phyloP scores from a whole-genome alignment of 345 rosid species.

The Microthlaspi erraticum region DNA sequence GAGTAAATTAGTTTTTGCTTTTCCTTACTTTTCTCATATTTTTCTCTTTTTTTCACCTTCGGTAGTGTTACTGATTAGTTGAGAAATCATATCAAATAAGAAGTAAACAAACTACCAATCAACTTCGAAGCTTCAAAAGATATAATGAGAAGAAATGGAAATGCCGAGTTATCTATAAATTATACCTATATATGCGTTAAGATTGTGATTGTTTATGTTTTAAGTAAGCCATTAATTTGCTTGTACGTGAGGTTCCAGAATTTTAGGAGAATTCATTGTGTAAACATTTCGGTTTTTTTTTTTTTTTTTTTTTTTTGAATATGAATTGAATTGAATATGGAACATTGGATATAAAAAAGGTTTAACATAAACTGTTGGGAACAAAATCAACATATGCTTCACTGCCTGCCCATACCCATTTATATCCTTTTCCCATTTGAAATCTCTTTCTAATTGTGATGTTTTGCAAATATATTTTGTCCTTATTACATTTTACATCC shows the following conservation, averaged over 20 bases:
- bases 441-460: not conserved
- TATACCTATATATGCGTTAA: too few species aligned
- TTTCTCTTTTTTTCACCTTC: too few species aligned
- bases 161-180: not conserved
- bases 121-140: too few species aligned
- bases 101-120: too few species aligned
- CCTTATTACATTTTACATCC: conserved; percentile 2
- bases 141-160: not conserved
- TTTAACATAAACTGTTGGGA: not conserved
- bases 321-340: conserved; percentile 1
- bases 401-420: not conserved
- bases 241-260: not conserved
- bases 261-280: not conserved
- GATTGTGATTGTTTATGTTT: not conserved
- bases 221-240: not conserved
- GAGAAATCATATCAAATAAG: too few species aligned
- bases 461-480: conserved; percentile 24
- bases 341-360: not conserved
- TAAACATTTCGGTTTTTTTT: not conserved
- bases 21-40: too few species aligned
- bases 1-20: too few species aligned
- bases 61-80: too few species aligned
- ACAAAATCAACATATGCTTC: too few species aligned
- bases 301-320: too few species aligned
- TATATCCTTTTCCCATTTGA: conserved; percentile 4